Base-by-base conservation (phyloP, 352 stramenopile genomes). In the Peronosclerospora sorghi region DNA sequence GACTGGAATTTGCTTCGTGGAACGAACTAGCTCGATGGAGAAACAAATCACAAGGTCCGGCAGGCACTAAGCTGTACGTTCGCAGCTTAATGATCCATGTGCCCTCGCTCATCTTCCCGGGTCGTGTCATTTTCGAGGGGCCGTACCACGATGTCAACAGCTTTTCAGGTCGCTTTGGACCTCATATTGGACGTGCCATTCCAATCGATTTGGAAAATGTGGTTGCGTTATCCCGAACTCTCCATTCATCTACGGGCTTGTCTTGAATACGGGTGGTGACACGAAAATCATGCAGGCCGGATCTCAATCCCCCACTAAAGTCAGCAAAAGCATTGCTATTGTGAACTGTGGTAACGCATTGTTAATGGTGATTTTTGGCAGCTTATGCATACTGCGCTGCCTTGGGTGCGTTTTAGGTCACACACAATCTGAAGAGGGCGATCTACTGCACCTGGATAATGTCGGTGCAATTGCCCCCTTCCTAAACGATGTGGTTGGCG, bases 251-350 rank as follows among this genome's bases (percentile, higher is more conserved):
- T 88, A 89, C 32, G 77, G 77, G 0, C 62, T 90, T 19, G 81
- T 94, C 18, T 48, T 90, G 17, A 94, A 92, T 48, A 90, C 81
- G 1, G 79, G 79, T 26, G 54, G 48, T 1, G 81, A 92, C 49
- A 90, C 79, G 26, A 94, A 91, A 59, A 87, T 94, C 64, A 94
- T 90, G 81, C 79, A 94, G 50, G 78, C 73, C 7, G 62, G 69
- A 4, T 80, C 63, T 6, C 70, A 86, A 41, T 74, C 79, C 0
- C 56, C 21, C 21, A 26, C 21, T 6, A 26, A 26, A 26, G 6
- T 6, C 21, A 26, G 21, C 21, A 26, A 26, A 26, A 26, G 3
- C 21, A 3, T 26, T 53, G 66, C 68, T 30, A 90, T 89, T 35
- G 78, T 93, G 19, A 88, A 90, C 48, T 73, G 66, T 5, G 74